Evolutionary conservation across 148 eudicot species (phyloP), one percentile per base, ranked within the genome.

Genomic region (Simmondsia chinensis): DNA sequence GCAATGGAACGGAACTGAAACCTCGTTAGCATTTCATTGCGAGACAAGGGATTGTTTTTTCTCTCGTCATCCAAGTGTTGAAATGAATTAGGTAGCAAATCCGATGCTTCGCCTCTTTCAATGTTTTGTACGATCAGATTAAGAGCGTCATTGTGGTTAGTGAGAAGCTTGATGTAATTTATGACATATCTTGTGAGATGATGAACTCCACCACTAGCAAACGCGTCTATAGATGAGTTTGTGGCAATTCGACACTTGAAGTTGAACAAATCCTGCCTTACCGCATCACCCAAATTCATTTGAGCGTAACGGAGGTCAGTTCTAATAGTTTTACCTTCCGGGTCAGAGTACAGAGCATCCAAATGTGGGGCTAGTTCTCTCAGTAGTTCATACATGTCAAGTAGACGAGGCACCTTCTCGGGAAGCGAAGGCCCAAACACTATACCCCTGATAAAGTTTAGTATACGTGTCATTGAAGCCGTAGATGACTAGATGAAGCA

Each of bases 371-470:
- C 28, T 37, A 81, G 67, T 11, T 57, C 57, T 0, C 59, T 60
- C 9, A 89, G 43, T 15, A 66, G 65, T 59, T 85, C 94, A 10
- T 78, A 82, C 87, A 89, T 76, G 43, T 84, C 68, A 1, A 89
- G 74, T 28, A 85, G 57, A 33, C 63, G 50, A 53, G 70, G 77
- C 25, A 89, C 68, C 61, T 72, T 71, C 53, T 89, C 97, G 1
- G 94, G 78, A n/a, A 53, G 40, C 14, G 60, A 68, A 13, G 82
- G 61, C 2, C 76, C 83, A 9, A 82, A 69, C 0, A 72, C 70
- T 13, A 89, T 66, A 33, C 93, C 95, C 33, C 75, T 69, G 2
- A 87, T 94, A 28, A 89, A 89, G 58, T 68, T 89, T 55, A 85
- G 55, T 14, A 89, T 84, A 48, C 74, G 56, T 20, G 67, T 28